Evolutionary conservation across 768 basidiomycete genomes (phyloP), one percentile per base, ranked within the genome.

Genomic region (Hypsizygus marmoreus): DNA sequence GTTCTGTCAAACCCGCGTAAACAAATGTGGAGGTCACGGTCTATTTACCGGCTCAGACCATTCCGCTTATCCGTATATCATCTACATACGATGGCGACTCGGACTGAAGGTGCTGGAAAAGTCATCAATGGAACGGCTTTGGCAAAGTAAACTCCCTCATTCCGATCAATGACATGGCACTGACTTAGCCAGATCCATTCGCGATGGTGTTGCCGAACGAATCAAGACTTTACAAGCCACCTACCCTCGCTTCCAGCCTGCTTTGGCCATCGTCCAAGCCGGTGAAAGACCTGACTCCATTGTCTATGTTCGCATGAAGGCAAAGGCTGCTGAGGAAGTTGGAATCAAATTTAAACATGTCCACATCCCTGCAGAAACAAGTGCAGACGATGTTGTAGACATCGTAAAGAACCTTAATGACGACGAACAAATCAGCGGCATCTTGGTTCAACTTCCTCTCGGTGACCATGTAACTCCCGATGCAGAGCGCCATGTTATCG

Each of bases 301-400:
- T 14, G 85, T 86, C 31, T 99, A 99, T 69, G 86, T 99, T 55
- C 91, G 92, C 60, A 98, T 98, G 95, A 99, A 99, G 71, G 76
- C 81, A 32, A 97, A 95, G 67, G 97, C 97, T 9, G 90, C 94
- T 9, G 83, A 92, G 57, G 92, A 98, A 70, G 86, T 90, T 54
- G 95, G 97, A 48, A 90, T 98, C 70, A 80, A 76, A 48, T 87
- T 89, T 66, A 81, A 84, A 42, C 92, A 97, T 63, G 72, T 98
- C 62, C 72, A 73, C 40, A 65, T 93, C 13, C 76, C 86, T n/a
- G 81, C 75, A 32, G 80, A 82, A 36, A 74, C 81, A n/a, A 71
- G 78, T 34, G 82, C 88, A 47, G 82, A 88, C 31, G 81, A 91
- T 45, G 76, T 97, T 49, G 80, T 95, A 38, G 75, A 79, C 7